These are phyloP conservation scores for Loxodes magnus DNA, from an alignment of 73 alveolate species.

Conservation along the genomic window DNA sequence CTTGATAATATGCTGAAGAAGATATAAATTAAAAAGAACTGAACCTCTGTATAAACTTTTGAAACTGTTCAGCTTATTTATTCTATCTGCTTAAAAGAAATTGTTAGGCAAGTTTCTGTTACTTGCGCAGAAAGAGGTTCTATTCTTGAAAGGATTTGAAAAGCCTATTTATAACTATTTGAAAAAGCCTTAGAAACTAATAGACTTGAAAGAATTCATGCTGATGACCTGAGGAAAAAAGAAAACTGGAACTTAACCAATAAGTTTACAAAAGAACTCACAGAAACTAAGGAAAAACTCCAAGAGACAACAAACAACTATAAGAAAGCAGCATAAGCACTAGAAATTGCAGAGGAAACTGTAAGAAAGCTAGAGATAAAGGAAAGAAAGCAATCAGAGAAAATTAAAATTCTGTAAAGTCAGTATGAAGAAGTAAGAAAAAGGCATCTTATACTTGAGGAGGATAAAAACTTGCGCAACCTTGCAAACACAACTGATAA, in stretches of 20 bases:
- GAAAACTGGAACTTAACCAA: neutral
- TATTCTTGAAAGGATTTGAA: constrained; percentile 20
- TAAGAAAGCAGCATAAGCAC: neutral
- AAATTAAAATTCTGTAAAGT: neutral
- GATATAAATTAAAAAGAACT: neutral
- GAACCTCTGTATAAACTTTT: neutral
- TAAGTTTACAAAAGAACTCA: neutral
- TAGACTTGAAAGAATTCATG: neutral
- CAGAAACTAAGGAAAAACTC: neutral
- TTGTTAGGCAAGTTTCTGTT: constrained; percentile 20
- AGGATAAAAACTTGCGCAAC: neutral
- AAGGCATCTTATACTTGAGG: constrained; percentile 2
- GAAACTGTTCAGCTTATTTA: constrained; percentile 15
- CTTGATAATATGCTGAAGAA: constrained; percentile 13
- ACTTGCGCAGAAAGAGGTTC: constrained; percentile 29
- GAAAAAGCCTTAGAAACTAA: constrained; percentile 1
- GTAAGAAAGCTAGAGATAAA: neutral
- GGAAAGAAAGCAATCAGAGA: neutral
- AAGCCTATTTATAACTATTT: constrained; percentile 9
- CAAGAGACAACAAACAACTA: neutral
- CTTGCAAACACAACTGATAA: neutral
- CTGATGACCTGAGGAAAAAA: neutral
- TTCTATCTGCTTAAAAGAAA: constrained; percentile 22
- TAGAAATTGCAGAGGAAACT: neutral
- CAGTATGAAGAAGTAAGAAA: constrained; percentile 3